A percentile compares a stretch with the other conserved stretches of the same genome.
phyloP scores from a whole-genome alignment of 169 alveolate genomes.

The Plasmodium chabaudi region DNA sequence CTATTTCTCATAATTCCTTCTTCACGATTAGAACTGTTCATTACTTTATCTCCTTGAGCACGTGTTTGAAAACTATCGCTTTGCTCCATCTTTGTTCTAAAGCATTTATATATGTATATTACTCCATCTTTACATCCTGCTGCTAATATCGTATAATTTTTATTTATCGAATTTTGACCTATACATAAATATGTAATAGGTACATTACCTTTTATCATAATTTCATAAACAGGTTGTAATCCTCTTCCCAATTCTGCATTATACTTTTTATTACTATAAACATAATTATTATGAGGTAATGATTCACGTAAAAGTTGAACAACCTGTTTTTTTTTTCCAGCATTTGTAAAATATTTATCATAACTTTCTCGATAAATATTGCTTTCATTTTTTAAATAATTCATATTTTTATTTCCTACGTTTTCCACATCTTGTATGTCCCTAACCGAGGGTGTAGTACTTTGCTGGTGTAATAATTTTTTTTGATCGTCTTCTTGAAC shows the following conservation, averaged over 20 bases:
- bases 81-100: constrained; percentile 81
- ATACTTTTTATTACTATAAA: constrained; percentile 49
- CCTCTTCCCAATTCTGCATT: constrained; percentile 63
- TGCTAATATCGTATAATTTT: constrained; percentile 84
- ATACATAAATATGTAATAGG: constrained; percentile 85
- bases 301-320: constrained; percentile 41
- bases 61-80: constrained; percentile 12
- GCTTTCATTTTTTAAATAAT: no score
- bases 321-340: constrained; percentile 8
- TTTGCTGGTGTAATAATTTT: no score
- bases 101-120: constrained; percentile 82
- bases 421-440: no score
- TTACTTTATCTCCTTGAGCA: background rate
- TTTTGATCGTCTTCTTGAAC: no score
- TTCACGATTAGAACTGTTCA: background rate
- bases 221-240: constrained; percentile 48
- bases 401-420: no score
- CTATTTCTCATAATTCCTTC: background rate
- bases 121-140: constrained; percentile 89
- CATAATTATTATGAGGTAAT: constrained; percentile 40
- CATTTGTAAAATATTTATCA: background rate
- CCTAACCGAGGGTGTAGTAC: no score
- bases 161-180: constrained; percentile 86
- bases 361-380: no score
- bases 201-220: constrained; percentile 26